Evolutionary conservation across 352 stramenopile species (phyloP).

Genomic region (Pythium sp.): DNA sequence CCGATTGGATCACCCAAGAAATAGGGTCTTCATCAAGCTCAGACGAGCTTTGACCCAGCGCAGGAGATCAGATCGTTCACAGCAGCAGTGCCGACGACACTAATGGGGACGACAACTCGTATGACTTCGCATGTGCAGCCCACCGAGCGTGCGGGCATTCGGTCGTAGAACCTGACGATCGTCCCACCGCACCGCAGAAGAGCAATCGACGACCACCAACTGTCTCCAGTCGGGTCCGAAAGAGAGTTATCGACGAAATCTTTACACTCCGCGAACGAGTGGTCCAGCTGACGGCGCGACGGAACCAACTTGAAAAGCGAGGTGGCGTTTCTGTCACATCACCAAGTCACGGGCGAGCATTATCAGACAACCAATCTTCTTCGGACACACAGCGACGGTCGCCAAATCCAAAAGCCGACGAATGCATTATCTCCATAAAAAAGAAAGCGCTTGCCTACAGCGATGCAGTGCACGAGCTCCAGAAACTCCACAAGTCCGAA

Average conservation of each 20-base stretch:
- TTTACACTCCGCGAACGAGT: conserved; percentile 7
- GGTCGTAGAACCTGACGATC: neutral
- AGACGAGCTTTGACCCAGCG: neutral
- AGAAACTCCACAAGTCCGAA: conserved; percentile 35
- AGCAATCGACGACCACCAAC: neutral
- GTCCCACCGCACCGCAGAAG: neutral
- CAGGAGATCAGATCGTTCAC: neutral
- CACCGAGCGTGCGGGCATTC: neutral
- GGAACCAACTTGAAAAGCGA: neutral
- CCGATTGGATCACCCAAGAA: neutral
- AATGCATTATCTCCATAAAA: neutral
- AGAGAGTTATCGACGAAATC: conserved; percentile 4
- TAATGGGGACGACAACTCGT: neutral
- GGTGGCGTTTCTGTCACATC: too few species aligned
- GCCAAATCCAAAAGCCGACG: too few species aligned
- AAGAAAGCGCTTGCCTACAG: conserved; percentile 25
- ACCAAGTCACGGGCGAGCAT: neutral
- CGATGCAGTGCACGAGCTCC: conserved; percentile 34
- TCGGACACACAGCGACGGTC: neutral
- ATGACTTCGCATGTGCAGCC: neutral
- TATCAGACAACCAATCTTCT: neutral
- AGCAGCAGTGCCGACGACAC: neutral
- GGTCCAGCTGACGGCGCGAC: neutral
- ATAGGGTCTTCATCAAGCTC: neutral
- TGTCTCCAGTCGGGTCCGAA: neutral